These are phyloP conservation scores for Metarhizium sp. DNA, from an alignment of 2,329 filamentous ascomycete genomes.

Conservation along the genomic window DNA sequence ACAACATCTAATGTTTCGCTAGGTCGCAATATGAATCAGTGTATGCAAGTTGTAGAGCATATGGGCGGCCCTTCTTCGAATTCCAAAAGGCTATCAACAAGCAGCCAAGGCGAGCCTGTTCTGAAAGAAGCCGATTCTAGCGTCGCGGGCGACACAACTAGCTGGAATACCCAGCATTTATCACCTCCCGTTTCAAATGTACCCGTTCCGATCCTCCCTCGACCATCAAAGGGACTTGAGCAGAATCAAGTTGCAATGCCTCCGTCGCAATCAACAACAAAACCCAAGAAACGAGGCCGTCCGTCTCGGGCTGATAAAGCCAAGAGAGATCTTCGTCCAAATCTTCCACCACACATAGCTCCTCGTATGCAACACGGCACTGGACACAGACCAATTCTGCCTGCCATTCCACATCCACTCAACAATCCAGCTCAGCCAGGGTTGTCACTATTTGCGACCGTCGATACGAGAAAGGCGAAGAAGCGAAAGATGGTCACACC, in stretches of 20 bases:
- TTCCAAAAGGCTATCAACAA: slow-evolving; percentile 26
- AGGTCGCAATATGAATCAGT: slow-evolving; percentile 40
- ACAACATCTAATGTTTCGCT: background rate
- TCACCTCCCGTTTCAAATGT: slow-evolving; percentile 1
- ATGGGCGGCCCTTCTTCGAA: slow-evolving; percentile 22
- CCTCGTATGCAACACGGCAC: slow-evolving; percentile 16
- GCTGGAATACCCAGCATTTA: background rate
- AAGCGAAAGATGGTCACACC: slow-evolving; percentile 1
- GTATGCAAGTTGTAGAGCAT: slow-evolving; percentile 29
- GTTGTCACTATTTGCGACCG: background rate
- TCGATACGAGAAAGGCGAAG: slow-evolving; percentile 1
- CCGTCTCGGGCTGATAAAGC: slow-evolving; percentile 35
- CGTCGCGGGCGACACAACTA: background rate
- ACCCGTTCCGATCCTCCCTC: slow-evolving; percentile 14
- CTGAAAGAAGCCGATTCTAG: background rate
- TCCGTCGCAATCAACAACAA: background rate
- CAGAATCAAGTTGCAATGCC: background rate
- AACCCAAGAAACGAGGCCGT: slow-evolving; percentile 34
- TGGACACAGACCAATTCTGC: slow-evolving; percentile 8
- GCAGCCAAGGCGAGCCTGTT: slow-evolving; percentile 22
- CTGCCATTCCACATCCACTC: slow-evolving; percentile 3
- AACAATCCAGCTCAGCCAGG: background rate
- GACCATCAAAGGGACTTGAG: slow-evolving; percentile 10
- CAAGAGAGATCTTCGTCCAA: slow-evolving; percentile 18
- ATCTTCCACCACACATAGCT: slow-evolving; percentile 23